Evolutionary conservation across 441 rosid species (phyloP).

Genomic region (Erodium texanum): DNA sequence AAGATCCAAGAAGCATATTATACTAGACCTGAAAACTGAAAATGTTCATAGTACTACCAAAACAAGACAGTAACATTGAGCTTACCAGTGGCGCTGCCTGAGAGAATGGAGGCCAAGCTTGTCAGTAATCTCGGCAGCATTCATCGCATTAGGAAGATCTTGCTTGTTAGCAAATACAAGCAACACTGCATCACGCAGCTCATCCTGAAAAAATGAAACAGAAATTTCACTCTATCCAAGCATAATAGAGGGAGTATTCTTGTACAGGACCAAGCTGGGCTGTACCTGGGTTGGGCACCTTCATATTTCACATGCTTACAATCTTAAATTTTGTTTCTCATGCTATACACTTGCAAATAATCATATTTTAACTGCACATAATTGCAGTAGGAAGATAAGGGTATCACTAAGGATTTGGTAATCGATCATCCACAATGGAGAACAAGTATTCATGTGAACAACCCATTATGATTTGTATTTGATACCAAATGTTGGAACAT

Average conservation of each 20-base stretch:
- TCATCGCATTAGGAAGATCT: constrained; percentile 28
- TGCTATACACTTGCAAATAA: too few relatives aligned
- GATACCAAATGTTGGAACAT: too few relatives aligned
- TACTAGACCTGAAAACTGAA: too few relatives aligned
- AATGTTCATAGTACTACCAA: neutral
- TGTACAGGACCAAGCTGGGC: neutral
- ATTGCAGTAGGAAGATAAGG: too few relatives aligned
- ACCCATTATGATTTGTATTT: too few relatives aligned
- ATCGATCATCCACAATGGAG: too few relatives aligned
- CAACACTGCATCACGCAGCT: constrained; percentile 23
- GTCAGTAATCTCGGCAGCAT: constrained; percentile 22
- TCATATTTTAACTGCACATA: too few relatives aligned
- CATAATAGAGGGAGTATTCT: neutral
- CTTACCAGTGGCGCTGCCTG: constrained; percentile 25
- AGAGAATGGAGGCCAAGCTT: constrained; percentile 26
- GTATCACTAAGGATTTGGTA: too few relatives aligned
- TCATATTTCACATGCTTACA: neutral
- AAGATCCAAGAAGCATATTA: neutral
- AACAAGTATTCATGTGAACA: too few relatives aligned
- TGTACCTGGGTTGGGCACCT: neutral
- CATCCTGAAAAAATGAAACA: constrained; percentile 16
- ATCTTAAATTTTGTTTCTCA: neutral
- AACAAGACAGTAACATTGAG: neutral
- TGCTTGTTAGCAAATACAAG: constrained; percentile 27
- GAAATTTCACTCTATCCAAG: neutral